Conservation (phyloP, 2,329 filamentous ascomycete genomes). For the Diaporthe velutina region DNA sequence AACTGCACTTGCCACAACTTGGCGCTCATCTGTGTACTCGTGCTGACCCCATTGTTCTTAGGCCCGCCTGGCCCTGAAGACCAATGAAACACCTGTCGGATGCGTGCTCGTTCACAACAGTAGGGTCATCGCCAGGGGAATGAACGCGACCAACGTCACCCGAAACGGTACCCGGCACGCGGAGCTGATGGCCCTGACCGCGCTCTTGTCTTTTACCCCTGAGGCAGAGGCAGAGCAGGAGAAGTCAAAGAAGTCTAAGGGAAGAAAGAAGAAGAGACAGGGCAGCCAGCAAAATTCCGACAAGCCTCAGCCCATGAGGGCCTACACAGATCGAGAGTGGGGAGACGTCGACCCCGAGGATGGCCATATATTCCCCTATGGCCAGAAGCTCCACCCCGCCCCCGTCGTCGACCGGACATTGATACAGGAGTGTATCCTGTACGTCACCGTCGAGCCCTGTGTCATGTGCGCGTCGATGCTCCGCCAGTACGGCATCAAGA, state of each 20-base stretch:
- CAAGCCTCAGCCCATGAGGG: background rate
- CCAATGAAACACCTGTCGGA: conserved; percentile 95
- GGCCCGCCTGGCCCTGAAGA: conserved; percentile 86
- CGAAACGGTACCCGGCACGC: conserved; percentile 94
- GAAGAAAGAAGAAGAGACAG: conserved; percentile 32
- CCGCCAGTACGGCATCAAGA: conserved; percentile 87
- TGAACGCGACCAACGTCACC: conserved; percentile 96
- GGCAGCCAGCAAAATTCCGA: conserved; percentile 45
- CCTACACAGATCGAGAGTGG: conserved; percentile 56
- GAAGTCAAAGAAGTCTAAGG: conserved; percentile 38
- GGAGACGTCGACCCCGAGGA: conserved; percentile 66
- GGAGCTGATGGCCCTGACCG: conserved; percentile 88
- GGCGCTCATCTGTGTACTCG: background rate
- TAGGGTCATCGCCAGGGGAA: conserved; percentile 86
- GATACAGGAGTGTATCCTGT: conserved; percentile 80
- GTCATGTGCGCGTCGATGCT: conserved; percentile 98
- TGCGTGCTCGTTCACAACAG: conserved; percentile 90
- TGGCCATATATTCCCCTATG: conserved; percentile 71
- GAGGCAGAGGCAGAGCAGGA: conserved; percentile 48
- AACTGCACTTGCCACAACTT: background rate
- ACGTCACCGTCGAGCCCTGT: conserved; percentile 98
- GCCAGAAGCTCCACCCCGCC: conserved; percentile 68
- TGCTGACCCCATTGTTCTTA: conserved; percentile 52
- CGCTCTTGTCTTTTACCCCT: conserved; percentile 61
- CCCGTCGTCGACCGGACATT: conserved; percentile 75